Base-by-base conservation (phyloP, 1,284 basidiomycete genomes). In the Sanguinoderma infundibulare region DNA sequence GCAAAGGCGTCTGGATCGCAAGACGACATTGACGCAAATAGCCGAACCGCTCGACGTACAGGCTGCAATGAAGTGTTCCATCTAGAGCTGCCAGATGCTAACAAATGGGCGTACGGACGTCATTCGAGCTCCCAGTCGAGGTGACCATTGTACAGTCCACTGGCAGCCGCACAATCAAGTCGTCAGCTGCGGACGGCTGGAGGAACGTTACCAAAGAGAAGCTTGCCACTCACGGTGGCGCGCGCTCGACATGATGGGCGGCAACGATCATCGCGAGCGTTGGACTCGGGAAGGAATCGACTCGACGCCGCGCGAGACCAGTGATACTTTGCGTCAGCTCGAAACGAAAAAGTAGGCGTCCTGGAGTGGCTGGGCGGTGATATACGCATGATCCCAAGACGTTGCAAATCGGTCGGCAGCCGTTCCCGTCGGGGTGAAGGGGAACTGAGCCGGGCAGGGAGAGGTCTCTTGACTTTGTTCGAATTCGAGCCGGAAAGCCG, bases 171-270 rank as follows among this genome's bases (percentile, higher is more conserved):
- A 26, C 42, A 26, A 46, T 46, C 42, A 46, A 26, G 28, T 12
- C 28, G 24, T 28, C 8, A 46, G 24, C 42, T 46, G 24, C 14
- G 42, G 17, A 46, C 42, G 42, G 42, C n/a, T n/a, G 42, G 5
- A 46, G 42, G 24, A 46, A 15, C 24, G 7, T 6, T 28, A 26
- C 42, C 24, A 17, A 46, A 49, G 46, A 32, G 46, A 32, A 49
- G 15, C 24, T 5, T n/a, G 46, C 9, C 46, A 49, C 46, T 8
- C 44, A 56, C 49, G 49, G 55, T 51, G 47, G 55, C 56, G 39
- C 56, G 50, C 50, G 49, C 39, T 58, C 38, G 39, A 6, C 46
- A 32, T 58, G 49, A 58, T 52, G 56, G 36, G 39, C 49, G 50
- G 56, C 22, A 44, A 44, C 49, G 39, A 58, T 52, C 56, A 52